Percentiles rank a stretch among this genome's conserved stretches.
phyloP scores from a whole-genome alignment of 768 basidiomycete genomes.

The Psilocybe cubensis region DNA sequence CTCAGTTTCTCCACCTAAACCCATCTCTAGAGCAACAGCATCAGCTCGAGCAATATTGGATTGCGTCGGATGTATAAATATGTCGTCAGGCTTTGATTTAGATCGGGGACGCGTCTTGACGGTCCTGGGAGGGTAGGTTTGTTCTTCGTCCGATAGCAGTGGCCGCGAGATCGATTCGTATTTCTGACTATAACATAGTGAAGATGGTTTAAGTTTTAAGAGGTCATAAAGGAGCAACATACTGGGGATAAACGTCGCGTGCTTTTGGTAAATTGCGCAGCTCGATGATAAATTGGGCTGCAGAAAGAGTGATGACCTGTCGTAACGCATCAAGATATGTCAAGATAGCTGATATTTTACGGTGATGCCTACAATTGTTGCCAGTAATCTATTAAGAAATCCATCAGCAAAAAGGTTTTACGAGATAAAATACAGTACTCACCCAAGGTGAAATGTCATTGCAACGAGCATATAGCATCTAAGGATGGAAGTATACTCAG shows the following conservation, averaged over 20 bases:
- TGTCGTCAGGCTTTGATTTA: conserved; percentile 57
- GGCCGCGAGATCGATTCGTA: conserved; percentile 16
- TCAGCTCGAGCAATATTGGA: conserved; percentile 73
- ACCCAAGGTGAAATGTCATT: conserved; percentile 77
- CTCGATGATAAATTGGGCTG: conserved; percentile 63
- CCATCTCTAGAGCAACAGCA: conserved; percentile 58
- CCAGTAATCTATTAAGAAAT: conserved; percentile 42
- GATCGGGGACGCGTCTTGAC: conserved; percentile 43
- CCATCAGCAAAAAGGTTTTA: not conserved
- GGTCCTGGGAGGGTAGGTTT: conserved; percentile 21
- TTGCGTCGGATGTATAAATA: conserved; percentile 65
- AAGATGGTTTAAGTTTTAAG: not conserved
- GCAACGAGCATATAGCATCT: conserved; percentile 76
- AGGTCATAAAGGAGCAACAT: conserved; percentile 12
- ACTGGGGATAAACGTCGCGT: conserved; percentile 15
- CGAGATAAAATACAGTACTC: conserved; percentile 29
- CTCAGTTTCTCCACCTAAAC: conserved; percentile 52
- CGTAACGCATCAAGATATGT: not conserved
- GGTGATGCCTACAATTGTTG: conserved; percentile 47
- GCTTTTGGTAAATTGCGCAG: conserved; percentile 25
- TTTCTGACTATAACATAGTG: not conserved
- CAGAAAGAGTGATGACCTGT: conserved; percentile 60
- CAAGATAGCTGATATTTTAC: not conserved
- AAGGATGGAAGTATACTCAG: not conserved
- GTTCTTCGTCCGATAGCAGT: conserved; percentile 20